These are phyloP conservation scores for Tuber calosporum DNA, from an alignment of 495 filamentous ascomycete species.

Conservation along the genomic window DNA sequence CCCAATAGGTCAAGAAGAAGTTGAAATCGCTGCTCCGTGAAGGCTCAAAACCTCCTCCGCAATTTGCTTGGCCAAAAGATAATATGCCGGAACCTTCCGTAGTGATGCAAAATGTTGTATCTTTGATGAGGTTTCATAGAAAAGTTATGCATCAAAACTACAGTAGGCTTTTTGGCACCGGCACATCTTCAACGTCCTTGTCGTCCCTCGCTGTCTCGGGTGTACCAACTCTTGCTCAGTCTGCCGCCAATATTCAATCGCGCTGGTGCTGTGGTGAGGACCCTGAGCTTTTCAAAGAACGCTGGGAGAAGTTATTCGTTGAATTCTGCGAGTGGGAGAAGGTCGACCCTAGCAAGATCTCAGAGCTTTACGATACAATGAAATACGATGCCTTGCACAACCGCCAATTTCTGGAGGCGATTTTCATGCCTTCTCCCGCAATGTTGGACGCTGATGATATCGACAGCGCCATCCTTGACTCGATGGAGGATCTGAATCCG, in stretches of 20 bases:
- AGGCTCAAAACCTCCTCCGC: constrained; percentile 77
- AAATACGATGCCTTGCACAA: constrained; percentile 98
- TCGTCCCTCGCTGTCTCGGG: constrained; percentile 34
- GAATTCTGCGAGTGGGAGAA: constrained; percentile 97
- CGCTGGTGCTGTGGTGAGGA: constrained; percentile 97
- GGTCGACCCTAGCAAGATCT: constrained; percentile 95
- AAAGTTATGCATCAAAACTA: constrained; percentile 91
- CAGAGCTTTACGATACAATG: constrained; percentile 97
- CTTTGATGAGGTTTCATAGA: constrained; percentile 95
- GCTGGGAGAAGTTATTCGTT: constrained; percentile 96
- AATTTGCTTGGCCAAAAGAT: constrained; percentile 93
- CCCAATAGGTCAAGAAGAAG: constrained; percentile 78
- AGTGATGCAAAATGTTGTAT: constrained; percentile 82
- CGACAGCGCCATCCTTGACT: constrained; percentile 35
- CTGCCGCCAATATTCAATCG: constrained; percentile 62
- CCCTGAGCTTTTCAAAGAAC: constrained; percentile 84
- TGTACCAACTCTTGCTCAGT: constrained; percentile 43
- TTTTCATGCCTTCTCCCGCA: constrained; percentile 73
- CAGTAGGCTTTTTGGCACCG: constrained; percentile 59
- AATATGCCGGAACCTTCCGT: constrained; percentile 87
- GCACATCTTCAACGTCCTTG: constrained; percentile 53
- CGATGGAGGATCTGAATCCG: constrained; percentile 41
- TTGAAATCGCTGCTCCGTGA: constrained; percentile 82
- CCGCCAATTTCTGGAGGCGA: constrained; percentile 92
- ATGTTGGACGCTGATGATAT: constrained; percentile 57